Evolutionary conservation across 177 flowering plant genomes (phyloP).

Genomic region (Telopea speciosissima): DNA sequence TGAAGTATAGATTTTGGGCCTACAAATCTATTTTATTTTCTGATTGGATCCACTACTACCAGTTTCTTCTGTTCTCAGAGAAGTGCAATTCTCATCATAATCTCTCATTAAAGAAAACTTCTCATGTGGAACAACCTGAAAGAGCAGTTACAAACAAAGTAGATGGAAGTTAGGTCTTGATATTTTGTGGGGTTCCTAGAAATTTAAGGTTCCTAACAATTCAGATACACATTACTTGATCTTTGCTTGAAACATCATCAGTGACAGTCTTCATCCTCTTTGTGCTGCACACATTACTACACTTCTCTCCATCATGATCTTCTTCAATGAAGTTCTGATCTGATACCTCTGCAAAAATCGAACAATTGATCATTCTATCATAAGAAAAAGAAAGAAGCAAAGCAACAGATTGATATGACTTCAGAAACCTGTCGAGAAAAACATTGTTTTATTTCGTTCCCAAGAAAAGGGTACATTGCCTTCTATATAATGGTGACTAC

Average conservation of each 20-base stretch:
- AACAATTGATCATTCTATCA: not conserved
- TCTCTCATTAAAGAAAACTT: slow-evolving; percentile 6
- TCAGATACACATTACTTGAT: slow-evolving; percentile 35
- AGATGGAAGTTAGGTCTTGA: not conserved
- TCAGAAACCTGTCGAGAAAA: too few relatives aligned
- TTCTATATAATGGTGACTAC: too few relatives aligned
- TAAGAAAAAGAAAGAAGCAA: not conserved
- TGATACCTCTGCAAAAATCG: slow-evolving; percentile 46
- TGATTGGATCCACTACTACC: not conserved
- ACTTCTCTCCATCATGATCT: slow-evolving; percentile 28
- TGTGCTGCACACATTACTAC: slow-evolving; percentile 15
- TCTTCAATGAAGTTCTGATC: slow-evolving; percentile 73
- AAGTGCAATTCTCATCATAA: slow-evolving; percentile 4
- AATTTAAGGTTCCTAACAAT: not conserved
- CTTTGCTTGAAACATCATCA: slow-evolving; percentile 22
- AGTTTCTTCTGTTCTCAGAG: not conserved
- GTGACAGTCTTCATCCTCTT: slow-evolving; percentile 29
- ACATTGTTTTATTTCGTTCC: too few relatives aligned
- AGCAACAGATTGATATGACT: not conserved
- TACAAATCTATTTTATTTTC: not conserved
- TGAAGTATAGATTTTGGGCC: not conserved
- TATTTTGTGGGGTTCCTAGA: not conserved
- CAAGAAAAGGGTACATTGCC: too few relatives aligned
- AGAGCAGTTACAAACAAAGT: not conserved
- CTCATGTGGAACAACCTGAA: slow-evolving; percentile 38